Conservation (phyloP, 805 yeast species). For the Metschnikowia proteae region DNA sequence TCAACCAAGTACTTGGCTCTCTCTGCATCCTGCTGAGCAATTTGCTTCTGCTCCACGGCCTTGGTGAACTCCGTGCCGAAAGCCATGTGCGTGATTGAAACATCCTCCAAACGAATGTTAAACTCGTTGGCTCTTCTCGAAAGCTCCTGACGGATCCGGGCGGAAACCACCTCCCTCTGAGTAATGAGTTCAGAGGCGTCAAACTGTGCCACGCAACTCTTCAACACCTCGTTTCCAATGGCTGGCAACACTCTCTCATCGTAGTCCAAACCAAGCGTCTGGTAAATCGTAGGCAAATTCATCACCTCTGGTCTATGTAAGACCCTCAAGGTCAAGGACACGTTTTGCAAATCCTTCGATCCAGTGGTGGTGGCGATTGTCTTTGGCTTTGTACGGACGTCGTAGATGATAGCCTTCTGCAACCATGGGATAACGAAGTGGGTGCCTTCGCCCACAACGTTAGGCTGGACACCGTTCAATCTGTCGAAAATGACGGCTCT, state of each 20-base stretch:
- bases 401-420: constrained; percentile 88
- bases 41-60: constrained; percentile 98
- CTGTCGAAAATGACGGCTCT: constrained; percentile 96
- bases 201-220: constrained; percentile 87
- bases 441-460: constrained; percentile 95
- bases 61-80: constrained; percentile 95
- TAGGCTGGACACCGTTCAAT: constrained; percentile 77
- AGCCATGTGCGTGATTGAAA: constrained; percentile 95
- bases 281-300: constrained; percentile 82
- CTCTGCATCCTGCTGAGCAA: constrained; percentile 99
- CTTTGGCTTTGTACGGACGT: constrained; percentile 96
- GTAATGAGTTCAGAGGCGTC: constrained; percentile 97
- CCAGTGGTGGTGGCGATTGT: constrained; percentile 95
- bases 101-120: constrained; percentile 90
- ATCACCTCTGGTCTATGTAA: constrained; percentile 89
- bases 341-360: constrained; percentile 96
- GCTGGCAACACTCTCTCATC: constrained; percentile 93
- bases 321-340: constrained; percentile 86
- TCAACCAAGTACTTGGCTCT: constrained; percentile 83
- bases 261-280: constrained; percentile 86
- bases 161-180: constrained; percentile 92
- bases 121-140: constrained; percentile 81
- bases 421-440: constrained; percentile 95
- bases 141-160: constrained; percentile 83
- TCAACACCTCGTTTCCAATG: constrained; percentile 86